These are phyloP conservation scores for Lactifluus echinatus DNA, from an alignment of 768 basidiomycete genomes.

Conservation along the genomic window DNA sequence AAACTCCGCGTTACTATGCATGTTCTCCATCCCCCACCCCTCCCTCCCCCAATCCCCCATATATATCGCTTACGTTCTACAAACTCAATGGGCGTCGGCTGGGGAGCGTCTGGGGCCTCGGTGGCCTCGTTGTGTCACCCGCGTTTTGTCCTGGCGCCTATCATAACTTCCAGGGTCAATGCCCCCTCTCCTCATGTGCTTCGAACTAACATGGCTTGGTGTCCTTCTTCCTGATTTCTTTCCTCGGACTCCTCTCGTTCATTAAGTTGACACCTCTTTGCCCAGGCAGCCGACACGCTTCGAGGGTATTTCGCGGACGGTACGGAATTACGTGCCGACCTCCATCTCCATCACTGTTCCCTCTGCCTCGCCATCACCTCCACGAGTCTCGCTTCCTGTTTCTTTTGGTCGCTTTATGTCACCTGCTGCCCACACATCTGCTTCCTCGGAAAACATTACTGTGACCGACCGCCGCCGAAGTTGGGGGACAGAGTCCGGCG, in stretches of 20 bases:
- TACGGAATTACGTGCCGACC: slow-evolving; percentile 47
- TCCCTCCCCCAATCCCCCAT: too few species aligned
- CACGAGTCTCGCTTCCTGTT: slow-evolving; percentile 41
- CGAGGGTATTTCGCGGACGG: slow-evolving; percentile 43
- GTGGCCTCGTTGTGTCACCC: too few species aligned
- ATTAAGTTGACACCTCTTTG: not conserved
- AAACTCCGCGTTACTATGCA: not conserved
- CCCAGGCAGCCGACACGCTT: slow-evolving; percentile 42
- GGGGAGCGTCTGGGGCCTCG: not conserved
- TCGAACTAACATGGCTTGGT: not conserved
- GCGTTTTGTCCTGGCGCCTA: not conserved
- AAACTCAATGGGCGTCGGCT: not conserved
- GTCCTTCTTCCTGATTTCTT: not conserved
- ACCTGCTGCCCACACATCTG: slow-evolving; percentile 21
- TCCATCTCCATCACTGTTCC: slow-evolving; percentile 47
- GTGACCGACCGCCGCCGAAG: slow-evolving; percentile 10
- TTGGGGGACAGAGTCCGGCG: slow-evolving; percentile 12
- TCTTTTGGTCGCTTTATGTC: slow-evolving; percentile 39
- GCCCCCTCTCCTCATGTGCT: not conserved
- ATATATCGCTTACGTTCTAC: not conserved
- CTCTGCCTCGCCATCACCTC: slow-evolving; percentile 38
- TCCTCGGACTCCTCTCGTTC: not conserved
- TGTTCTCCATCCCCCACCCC: too few species aligned
- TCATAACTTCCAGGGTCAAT: not conserved
- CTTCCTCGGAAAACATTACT: not conserved